Evolutionary conservation across 257 asterid genomes (phyloP).

Genomic region (Lithospermum erythrorhizon): DNA sequence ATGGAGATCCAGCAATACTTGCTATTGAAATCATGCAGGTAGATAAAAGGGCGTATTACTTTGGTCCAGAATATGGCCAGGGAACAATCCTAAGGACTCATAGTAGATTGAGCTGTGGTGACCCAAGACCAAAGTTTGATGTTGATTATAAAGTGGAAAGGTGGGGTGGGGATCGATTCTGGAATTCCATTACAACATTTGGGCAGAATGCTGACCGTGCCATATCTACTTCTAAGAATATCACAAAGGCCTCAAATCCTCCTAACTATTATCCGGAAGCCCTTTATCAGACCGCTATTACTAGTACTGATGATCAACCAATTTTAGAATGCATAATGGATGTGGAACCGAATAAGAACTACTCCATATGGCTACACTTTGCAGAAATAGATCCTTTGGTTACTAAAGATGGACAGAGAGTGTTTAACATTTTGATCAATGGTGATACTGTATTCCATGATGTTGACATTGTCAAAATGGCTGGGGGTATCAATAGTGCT

Average conservation of each 20-base stretch:
- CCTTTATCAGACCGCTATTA: slow-evolving; percentile 65
- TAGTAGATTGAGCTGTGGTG: slow-evolving; percentile 65
- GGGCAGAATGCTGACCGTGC: slow-evolving; percentile 41
- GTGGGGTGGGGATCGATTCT: slow-evolving; percentile 97
- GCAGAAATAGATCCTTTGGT: slow-evolving; percentile 82
- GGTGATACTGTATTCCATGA: slow-evolving; percentile 43
- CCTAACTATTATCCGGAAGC: slow-evolving; percentile 91
- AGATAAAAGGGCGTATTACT: slow-evolving; percentile 58
- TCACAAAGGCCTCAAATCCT: slow-evolving; percentile 35
- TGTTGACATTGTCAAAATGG: slow-evolving; percentile 55
- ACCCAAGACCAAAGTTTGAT: slow-evolving; percentile 44
- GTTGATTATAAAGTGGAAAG: slow-evolving; percentile 62
- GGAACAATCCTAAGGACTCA: slow-evolving; percentile 79
- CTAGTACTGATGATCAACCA: slow-evolving; percentile 46
- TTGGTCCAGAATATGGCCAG: slow-evolving; percentile 62
- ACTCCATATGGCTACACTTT: slow-evolving; percentile 93
- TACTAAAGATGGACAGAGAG: slow-evolving; percentile 61
- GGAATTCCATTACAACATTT: slow-evolving; percentile 50
- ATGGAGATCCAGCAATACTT: slow-evolving; percentile 87
- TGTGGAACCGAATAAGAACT: slow-evolving; percentile 73
- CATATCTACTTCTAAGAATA: slow-evolving; percentile 31
- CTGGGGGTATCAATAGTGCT: slow-evolving; percentile 64
- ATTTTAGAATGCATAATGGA: slow-evolving; percentile 64
- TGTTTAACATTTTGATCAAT: slow-evolving; percentile 60
- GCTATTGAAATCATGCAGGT: slow-evolving; percentile 89